Evolutionary conservation across 257 asterid species (phyloP), one percentile per base, ranked within the genome.

Genomic region (Galeopsis tetrahit): DNA sequence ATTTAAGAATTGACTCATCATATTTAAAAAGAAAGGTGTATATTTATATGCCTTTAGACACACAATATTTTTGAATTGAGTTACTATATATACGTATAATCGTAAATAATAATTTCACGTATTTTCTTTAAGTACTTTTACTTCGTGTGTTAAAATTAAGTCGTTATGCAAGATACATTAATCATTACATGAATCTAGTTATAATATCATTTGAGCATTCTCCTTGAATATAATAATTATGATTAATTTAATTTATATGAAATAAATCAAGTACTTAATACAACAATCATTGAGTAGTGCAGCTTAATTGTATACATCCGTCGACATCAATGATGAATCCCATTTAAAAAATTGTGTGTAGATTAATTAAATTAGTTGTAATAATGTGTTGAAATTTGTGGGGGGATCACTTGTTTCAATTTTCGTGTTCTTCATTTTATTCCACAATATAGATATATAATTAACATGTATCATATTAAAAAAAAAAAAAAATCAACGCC

Each of bases 301-400:
- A 46, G 15, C 10, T 46, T 46, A 46, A 46, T 46, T 46, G 56
- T 49, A 49, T 14, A 49, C 56, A 49, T 49, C 56, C 56, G 14
- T 49, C 56, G 28, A 49, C 56, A 49, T 49, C 56, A 49, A 49
- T 49, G 56, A 49, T 49, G 7, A 49, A 48, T n/a, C 56, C 28
- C 56, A 49, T 49, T n/a, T 49, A n/a, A 49, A 49, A 49, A 49
- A 49, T 5, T 21, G 56, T 3, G 5, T 14, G 28, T 0, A n/a
- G 28, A 21, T 21, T 21, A 21, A 21, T 21, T 21, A 21, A 21
- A 21, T 21, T 21, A 21, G 28, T 21, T 21, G 28, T 21, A 21
- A 21, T 21, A 21, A 21, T 21, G 28, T 21, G 28, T 21, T 21
- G 28, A 21, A 21, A 21, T 0, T 21, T 21, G 28, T 21, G 28